Evolutionary conservation across 192 early-diverging fungal genomes (phyloP), one percentile per base, ranked within the genome.

Genomic region (Coemansia sp.): DNA sequence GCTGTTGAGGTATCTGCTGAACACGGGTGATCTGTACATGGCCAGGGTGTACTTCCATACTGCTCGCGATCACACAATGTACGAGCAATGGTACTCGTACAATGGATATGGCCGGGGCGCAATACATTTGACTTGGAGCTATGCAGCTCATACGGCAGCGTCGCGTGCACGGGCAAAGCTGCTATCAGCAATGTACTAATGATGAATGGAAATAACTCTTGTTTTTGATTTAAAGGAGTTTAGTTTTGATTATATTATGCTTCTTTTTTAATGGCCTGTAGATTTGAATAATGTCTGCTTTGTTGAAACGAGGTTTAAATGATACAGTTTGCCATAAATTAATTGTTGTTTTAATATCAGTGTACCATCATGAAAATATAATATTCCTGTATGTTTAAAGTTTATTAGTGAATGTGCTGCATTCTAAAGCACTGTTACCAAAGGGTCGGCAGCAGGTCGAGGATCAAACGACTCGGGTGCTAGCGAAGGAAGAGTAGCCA

Each of bases 91-190:
- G 54, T 44, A 81, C 24, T 52, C 71, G 7, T 15, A 39, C 24
- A 72, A 67, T 3, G 89, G 89, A 1, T 76, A 60, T 33, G 72
- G 74, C 14, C 71, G 57, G 4, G 87, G 87, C 0, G 89, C 86
- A 8, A 32, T 46, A 0, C 73, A 88, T 40, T 57, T 92, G 50
- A 90, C 87, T 0, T 89, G 89, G 89, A 81, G 77, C 38, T 84
- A 89, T 52, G 84, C 82, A 1, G 68, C 81, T 0, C 72, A 74
- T n/a, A 53, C 36, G 3, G 38, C 70, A 8, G 70, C 70, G 19
- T 30, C 55, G 0, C 59, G 67, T 1, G 54, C 58, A 5, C 46
- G 65, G 0, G 10, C 29, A 15, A 1, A 46, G 32, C 51, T 67
- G 30, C 30, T 32, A 11, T 5, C 30, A 5, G 30, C 30, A 5